These are phyloP conservation scores for Arthonia radiata DNA, from an alignment of 495 filamentous ascomycete species.

Conservation along the genomic window DNA sequence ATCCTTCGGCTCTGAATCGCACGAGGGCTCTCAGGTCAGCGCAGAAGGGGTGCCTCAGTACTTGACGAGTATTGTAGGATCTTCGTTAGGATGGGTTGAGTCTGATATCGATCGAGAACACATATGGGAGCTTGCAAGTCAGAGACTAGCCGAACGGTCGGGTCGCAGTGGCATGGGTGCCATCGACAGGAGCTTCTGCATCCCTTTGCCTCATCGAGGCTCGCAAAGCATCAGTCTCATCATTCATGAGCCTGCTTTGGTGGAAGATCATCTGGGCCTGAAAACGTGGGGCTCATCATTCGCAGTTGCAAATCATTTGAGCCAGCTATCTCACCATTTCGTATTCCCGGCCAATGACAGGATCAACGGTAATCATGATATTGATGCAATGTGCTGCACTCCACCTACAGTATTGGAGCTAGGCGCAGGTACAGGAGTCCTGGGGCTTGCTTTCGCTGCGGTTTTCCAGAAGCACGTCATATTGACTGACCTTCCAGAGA, in stretches of 20 bases:
- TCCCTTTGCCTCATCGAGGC: constrained; percentile 18
- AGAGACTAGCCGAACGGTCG: constrained; percentile 57
- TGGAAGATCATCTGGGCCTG: constrained; percentile 64
- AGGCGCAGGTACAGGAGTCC: not conserved
- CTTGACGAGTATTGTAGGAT: constrained; percentile 54
- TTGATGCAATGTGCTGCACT: too few species aligned
- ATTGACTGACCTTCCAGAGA: constrained; percentile 47
- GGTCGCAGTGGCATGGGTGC: constrained; percentile 61
- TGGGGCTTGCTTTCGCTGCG: not conserved
- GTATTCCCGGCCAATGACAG: too few species aligned
- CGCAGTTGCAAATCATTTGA: too few species aligned
- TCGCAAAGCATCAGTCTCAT: not conserved
- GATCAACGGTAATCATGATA: too few species aligned
- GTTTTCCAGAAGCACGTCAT: constrained; percentile 11
- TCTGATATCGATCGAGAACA: constrained; percentile 43
- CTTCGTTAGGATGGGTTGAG: constrained; percentile 46
- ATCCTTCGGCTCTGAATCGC: too few species aligned
- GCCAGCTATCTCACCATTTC: too few species aligned
- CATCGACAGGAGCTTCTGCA: constrained; percentile 46
- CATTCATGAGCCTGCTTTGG: constrained; percentile 65
- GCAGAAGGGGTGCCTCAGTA: constrained; percentile 24
- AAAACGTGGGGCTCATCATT: constrained; percentile 87
- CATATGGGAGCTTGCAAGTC: constrained; percentile 57
- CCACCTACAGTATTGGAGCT: not conserved
- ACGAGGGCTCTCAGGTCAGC: constrained; percentile 8